These are phyloP conservation scores for Lepiota brunneoincarnata DNA, from an alignment of 768 basidiomycete species.

Conservation along the genomic window DNA sequence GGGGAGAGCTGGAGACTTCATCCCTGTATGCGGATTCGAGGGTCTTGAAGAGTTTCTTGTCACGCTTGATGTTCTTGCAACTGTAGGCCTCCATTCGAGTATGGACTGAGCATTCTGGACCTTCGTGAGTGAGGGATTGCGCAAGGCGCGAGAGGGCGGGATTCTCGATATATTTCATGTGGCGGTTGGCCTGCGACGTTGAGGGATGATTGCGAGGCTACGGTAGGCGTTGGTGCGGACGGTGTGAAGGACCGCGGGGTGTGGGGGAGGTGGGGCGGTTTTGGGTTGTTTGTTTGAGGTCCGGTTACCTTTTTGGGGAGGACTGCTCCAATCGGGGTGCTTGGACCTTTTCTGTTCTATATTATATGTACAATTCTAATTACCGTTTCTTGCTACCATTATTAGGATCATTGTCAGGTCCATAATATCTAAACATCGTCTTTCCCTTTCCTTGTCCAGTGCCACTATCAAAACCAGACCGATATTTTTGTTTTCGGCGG, in stretches of 20 bases:
- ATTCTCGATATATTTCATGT: slow-evolving; percentile 88
- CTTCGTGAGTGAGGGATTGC: slow-evolving; percentile 79
- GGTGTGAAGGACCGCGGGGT: slow-evolving; percentile 7
- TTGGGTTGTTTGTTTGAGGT: slow-evolving; percentile 8
- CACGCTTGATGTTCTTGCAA: slow-evolving; percentile 95
- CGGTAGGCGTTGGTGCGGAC: neutral
- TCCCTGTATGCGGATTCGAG: slow-evolving; percentile 87
- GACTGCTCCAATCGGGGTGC: no score
- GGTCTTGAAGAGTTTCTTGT: slow-evolving; percentile 93
- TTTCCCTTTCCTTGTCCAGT: slow-evolving; percentile 11
- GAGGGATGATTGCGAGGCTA: neutral
- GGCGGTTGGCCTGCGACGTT: neutral
- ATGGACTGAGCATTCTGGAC: slow-evolving; percentile 84
- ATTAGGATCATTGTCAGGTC: slow-evolving; percentile 2
- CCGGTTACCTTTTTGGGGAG: slow-evolving; percentile 4
- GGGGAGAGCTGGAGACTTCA: slow-evolving; percentile 79
- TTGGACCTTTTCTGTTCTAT: no score
- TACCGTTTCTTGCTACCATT: slow-evolving; percentile 3
- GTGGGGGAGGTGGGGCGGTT: neutral
- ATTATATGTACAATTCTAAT: neutral
- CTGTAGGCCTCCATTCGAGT: slow-evolving; percentile 96
- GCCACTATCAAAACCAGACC: slow-evolving; percentile 8
- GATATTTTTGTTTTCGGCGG: slow-evolving; percentile 10
- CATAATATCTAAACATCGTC: slow-evolving; percentile 14
- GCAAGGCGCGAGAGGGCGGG: slow-evolving; percentile 78